phyloP scores from a whole-genome alignment of 140 eudicot genomes.

The Stevia rebaudiana region DNA sequence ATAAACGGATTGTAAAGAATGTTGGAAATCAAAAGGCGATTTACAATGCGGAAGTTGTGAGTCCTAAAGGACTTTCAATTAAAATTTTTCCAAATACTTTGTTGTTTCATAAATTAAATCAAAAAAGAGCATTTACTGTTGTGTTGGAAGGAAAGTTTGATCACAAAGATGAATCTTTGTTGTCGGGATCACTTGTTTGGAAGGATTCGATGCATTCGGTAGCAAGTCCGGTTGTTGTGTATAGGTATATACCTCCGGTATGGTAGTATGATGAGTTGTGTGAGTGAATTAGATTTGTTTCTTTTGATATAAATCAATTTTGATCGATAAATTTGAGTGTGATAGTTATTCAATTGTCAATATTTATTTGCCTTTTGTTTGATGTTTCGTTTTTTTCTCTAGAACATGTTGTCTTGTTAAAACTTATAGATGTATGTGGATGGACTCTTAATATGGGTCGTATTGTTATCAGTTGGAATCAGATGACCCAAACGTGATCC shows the following conservation, averaged over 20 bases:
- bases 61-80: slow-evolving; percentile 40
- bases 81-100: slow-evolving; percentile 41
- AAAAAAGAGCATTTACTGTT: slow-evolving; percentile 44
- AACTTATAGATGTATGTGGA: too few relatives aligned
- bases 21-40: slow-evolving; percentile 36
- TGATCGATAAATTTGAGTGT: slow-evolving; percentile 4
- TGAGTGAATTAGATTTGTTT: neutral
- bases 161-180: slow-evolving; percentile 5
- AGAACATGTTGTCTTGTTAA: too few relatives aligned
- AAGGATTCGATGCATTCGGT: slow-evolving; percentile 45
- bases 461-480: too few relatives aligned
- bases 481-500: too few relatives aligned
- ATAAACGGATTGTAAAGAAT: slow-evolving; percentile 53
- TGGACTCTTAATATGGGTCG: too few relatives aligned
- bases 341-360: neutral
- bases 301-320: neutral
- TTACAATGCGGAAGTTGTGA: slow-evolving; percentile 35
- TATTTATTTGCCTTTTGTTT: neutral
- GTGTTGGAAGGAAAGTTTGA: slow-evolving; percentile 41
- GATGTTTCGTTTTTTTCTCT: neutral
- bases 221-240: slow-evolving; percentile 61
- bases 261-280: slow-evolving; percentile 13
- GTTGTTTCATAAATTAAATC: slow-evolving; percentile 31
- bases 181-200: slow-evolving; percentile 55
- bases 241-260: slow-evolving; percentile 32